A percentile compares a stretch with the other conserved stretches of the same genome.
Conservation (phyloP, 2,329 filamentous ascomycete species). For the Scopulariopsis brevicaulis region DNA sequence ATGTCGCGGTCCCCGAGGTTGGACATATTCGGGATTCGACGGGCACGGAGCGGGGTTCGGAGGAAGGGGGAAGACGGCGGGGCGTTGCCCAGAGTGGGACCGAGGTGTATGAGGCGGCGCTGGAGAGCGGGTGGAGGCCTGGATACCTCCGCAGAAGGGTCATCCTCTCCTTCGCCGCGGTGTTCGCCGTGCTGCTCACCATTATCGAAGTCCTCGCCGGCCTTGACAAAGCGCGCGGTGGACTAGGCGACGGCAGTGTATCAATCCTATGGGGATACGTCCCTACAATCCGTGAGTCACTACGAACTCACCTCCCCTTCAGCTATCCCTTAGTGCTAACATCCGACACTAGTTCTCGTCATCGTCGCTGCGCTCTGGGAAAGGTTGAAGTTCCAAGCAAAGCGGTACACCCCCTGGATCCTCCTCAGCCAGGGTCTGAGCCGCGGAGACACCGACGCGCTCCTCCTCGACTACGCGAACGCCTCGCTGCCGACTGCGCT, state of each 20-base stretch:
- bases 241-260: slow-evolving; percentile 7
- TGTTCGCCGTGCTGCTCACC: slow-evolving; percentile 11
- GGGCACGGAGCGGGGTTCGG: background rate
- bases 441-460: slow-evolving; percentile 8
- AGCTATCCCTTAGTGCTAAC: too few relatives aligned
- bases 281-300: slow-evolving; percentile 13
- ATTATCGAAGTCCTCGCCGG: slow-evolving; percentile 13
- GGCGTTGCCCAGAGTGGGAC: background rate
- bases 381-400: slow-evolving; percentile 15
- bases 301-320: background rate
- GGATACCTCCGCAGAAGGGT: slow-evolving; percentile 12
- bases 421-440: slow-evolving; percentile 10
- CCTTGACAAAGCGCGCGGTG: slow-evolving; percentile 9
- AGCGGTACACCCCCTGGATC: slow-evolving; percentile 17
- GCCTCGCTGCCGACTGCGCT: slow-evolving; percentile 12
- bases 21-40: background rate
- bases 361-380: slow-evolving; percentile 14
- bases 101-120: background rate
- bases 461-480: slow-evolving; percentile 15
- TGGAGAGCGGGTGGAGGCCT: slow-evolving; percentile 14
- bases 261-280: slow-evolving; percentile 16
- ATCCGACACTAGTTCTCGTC: slow-evolving; percentile 10
- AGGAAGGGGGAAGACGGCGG: background rate
- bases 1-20: too few relatives aligned
- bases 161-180: slow-evolving; percentile 10